Percentiles rank a stretch among this genome's conserved stretches.
These are phyloP conservation scores for Stentor roeselii DNA, from an alignment of 73 alveolate genomes.

Conservation along the genomic window DNA sequence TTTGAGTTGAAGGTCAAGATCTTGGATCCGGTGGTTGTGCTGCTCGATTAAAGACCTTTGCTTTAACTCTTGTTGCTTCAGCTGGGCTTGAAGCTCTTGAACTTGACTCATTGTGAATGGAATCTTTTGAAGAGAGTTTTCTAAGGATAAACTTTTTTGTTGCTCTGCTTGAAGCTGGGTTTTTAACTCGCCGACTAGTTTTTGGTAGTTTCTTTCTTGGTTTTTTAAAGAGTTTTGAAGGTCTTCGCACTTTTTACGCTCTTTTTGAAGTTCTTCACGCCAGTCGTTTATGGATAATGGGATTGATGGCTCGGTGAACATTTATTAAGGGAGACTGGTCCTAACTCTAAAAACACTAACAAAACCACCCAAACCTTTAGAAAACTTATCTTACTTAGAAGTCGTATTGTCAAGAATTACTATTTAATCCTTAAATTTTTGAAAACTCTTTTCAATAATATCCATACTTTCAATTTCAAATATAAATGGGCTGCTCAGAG, in stretches of 20 bases:
- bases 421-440: no score
- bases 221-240: not conserved
- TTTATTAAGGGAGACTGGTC: no score
- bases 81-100: not conserved
- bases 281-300: not conserved
- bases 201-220: conserved; percentile 18
- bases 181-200: not conserved
- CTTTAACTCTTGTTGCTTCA: not conserved
- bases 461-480: not conserved
- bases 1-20: not conserved
- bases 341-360: no score
- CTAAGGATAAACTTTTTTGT: not conserved
- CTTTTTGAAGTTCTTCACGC: conserved; percentile 20
- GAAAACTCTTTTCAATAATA: no score
- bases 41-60: not conserved
- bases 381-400: no score
- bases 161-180: conserved; percentile 22
- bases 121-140: not conserved
- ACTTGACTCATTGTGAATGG: not conserved
- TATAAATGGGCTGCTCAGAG: conserved; percentile 7
- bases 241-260: conserved; percentile 25
- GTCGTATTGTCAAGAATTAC: no score
- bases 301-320: not conserved
- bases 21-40: not conserved
- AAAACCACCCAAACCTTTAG: no score